Evolutionary conservation across 371 early-diverging fungal species (phyloP).

Genomic region (Conidiobolus incongruus): DNA sequence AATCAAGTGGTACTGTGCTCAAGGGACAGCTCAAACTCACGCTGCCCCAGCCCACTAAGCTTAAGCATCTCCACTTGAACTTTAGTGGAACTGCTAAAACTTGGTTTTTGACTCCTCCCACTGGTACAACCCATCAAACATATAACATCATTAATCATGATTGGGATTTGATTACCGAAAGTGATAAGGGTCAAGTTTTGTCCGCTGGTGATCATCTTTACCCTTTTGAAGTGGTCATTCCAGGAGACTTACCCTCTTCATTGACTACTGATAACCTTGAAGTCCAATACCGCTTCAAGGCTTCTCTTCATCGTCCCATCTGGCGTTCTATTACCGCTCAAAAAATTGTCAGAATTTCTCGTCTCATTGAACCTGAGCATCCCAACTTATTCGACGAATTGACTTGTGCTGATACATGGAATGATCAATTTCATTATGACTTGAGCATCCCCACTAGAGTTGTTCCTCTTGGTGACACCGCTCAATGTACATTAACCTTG

Average conservation of each 20-base stretch:
- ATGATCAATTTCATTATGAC: constrained; percentile 5
- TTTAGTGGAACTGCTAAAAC: no score
- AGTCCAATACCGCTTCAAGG: constrained; percentile 3
- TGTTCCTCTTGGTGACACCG: constrained; percentile 6
- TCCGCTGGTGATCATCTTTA: constrained; percentile 3
- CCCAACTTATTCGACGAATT: neutral
- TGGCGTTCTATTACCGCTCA: constrained; percentile 4
- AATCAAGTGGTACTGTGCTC: no score
- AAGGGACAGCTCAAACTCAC: no score
- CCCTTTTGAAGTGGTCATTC: constrained; percentile 3
- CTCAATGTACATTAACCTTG: no score
- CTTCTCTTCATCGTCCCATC: constrained; percentile 3
- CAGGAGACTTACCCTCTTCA: constrained; percentile 4
- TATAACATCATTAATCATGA: no score
- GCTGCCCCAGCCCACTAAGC: no score
- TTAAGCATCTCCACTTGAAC: no score
- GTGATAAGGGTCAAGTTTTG: neutral
- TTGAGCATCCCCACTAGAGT: constrained; percentile 3
- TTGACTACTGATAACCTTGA: constrained; percentile 1
- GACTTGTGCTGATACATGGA: constrained; percentile 6
- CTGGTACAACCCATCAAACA: no score
- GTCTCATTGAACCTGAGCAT: constrained; percentile 1
- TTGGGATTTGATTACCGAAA: no score
- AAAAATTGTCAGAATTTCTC: constrained; percentile 1
- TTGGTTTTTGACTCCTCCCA: no score